These are phyloP conservation scores for Tolypocladium tundrense DNA, from an alignment of 2,329 filamentous ascomycete species.

Conservation along the genomic window DNA sequence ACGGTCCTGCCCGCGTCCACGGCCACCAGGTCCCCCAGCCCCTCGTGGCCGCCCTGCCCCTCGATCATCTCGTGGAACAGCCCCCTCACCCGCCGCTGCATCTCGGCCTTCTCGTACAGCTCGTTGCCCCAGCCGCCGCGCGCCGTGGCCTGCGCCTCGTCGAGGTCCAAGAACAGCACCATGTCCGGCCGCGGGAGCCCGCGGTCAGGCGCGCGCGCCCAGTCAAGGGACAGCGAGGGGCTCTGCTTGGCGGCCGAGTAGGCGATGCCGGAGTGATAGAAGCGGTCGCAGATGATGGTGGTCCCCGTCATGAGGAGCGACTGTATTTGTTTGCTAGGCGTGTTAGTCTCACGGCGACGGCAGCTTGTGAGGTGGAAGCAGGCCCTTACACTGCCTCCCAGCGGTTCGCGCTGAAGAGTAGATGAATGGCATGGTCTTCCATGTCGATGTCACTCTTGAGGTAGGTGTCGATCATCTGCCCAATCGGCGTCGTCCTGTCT, in stretches of 20 bases:
- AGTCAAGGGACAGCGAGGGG: constrained; percentile 56
- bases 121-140: constrained; percentile 85
- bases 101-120: constrained; percentile 74
- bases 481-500: constrained; percentile 79
- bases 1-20: constrained; percentile 43
- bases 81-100: constrained; percentile 70
- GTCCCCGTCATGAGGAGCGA: constrained; percentile 51
- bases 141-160: constrained; percentile 58
- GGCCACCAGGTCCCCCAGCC: constrained; percentile 43
- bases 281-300: constrained; percentile 80
- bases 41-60: constrained; percentile 22
- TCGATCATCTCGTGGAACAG: constrained; percentile 51
- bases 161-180: constrained; percentile 78
- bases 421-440: constrained; percentile 82
- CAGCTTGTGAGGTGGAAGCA: not conserved
- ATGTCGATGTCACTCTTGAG: constrained; percentile 61
- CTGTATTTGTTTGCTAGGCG: constrained; percentile 37
- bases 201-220: constrained; percentile 77
- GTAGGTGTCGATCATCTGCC: constrained; percentile 78
- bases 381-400: constrained; percentile 61
- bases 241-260: constrained; percentile 85
- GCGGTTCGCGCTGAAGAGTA: constrained; percentile 82
- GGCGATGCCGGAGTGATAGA: constrained; percentile 89
- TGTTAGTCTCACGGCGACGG: not conserved
- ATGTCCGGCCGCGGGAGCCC: constrained; percentile 82